These are phyloP conservation scores for Yamadazyma endophytica DNA, from an alignment of 805 yeast genomes.

Conservation along the genomic window DNA sequence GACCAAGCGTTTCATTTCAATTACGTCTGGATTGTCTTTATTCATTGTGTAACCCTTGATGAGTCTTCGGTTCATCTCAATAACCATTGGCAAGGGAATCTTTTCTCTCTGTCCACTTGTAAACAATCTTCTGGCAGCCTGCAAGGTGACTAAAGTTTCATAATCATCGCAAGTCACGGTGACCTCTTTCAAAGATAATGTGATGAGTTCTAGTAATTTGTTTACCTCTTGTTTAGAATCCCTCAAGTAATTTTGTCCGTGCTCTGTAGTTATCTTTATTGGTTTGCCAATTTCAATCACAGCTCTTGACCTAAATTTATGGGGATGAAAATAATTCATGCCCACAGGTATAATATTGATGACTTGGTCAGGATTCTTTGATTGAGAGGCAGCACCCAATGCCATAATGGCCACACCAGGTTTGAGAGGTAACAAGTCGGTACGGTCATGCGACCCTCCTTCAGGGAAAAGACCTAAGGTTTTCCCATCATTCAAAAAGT, in stretches of 20 bases:
- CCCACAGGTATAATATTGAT: constrained; percentile 39
- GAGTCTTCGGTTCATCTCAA: constrained; percentile 38
- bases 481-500: constrained; percentile 28
- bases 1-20: constrained; percentile 25
- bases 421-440: constrained; percentile 38
- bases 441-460: constrained; percentile 42
- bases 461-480: constrained; percentile 41
- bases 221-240: constrained; percentile 24
- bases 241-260: constrained; percentile 23
- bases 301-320: constrained; percentile 37
- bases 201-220: constrained; percentile 23
- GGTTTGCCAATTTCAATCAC: constrained; percentile 42
- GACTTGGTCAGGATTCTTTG: constrained; percentile 17
- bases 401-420: constrained; percentile 47
- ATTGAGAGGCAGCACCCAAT: constrained; percentile 33
- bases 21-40: constrained; percentile 30
- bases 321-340: constrained; percentile 39
- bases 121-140: constrained; percentile 39
- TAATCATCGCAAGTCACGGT: constrained; percentile 39
- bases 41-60: constrained; percentile 33
- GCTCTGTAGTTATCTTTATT: constrained; percentile 25
- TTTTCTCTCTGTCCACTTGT: constrained; percentile 28
- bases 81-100: constrained; percentile 39
- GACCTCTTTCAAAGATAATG: constrained; percentile 33
- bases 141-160: constrained; percentile 40